These are phyloP conservation scores for Coffea humblotiana DNA, from an alignment of 305 asterid genomes.

Conservation along the genomic window DNA sequence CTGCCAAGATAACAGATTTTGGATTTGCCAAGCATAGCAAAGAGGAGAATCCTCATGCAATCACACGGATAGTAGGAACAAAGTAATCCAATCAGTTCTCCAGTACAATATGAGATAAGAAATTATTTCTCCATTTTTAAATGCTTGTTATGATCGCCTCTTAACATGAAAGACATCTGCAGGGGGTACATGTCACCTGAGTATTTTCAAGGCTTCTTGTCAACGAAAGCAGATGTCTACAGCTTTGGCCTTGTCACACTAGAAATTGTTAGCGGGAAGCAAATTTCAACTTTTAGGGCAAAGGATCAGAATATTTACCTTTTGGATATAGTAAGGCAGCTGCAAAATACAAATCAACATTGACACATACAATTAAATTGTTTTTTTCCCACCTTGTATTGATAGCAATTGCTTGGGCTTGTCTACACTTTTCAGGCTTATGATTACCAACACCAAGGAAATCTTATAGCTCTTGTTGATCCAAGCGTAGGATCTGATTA, in stretches of 20 bases:
- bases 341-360: background rate
- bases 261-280: slow-evolving; percentile 22
- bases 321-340: slow-evolving; percentile 12
- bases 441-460: background rate
- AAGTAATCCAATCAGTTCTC: slow-evolving; percentile 7
- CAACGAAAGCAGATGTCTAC: slow-evolving; percentile 23
- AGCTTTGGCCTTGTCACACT: slow-evolving; percentile 25
- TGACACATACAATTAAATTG: background rate
- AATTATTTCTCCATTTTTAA: background rate
- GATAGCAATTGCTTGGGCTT: background rate
- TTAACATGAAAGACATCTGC: background rate
- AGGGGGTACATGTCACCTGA: slow-evolving; percentile 24
- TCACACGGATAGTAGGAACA: slow-evolving; percentile 20
- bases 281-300: slow-evolving; percentile 12
- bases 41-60: background rate
- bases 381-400: too few relatives aligned
- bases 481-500: slow-evolving; percentile 4
- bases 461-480: slow-evolving; percentile 1
- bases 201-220: background rate
- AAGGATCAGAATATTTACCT: slow-evolving; percentile 18
- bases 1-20: slow-evolving; percentile 31
- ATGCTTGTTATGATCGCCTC: background rate
- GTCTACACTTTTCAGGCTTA: background rate
- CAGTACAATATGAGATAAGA: too few relatives aligned
- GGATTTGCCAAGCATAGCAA: slow-evolving; percentile 6